These are phyloP conservation scores for Wickerhamomyces sp. DNA, from an alignment of 1,139 yeast species.

Conservation along the genomic window DNA sequence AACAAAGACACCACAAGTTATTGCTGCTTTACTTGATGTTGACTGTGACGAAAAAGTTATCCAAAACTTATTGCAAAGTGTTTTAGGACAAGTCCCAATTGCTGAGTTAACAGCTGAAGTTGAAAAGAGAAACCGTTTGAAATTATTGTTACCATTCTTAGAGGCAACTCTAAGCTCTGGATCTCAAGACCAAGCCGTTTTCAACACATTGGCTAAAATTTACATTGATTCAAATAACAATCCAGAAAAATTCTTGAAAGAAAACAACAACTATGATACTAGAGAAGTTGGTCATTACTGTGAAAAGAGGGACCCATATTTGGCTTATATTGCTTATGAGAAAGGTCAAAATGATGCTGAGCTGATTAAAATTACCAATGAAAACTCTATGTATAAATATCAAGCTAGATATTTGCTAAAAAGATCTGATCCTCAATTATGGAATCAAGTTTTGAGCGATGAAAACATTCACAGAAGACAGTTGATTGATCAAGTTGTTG, in stretches of 20 bases:
- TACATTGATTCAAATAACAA: constrained; percentile 96
- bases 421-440: constrained; percentile 77
- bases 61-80: constrained; percentile 76
- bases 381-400: constrained; percentile 96
- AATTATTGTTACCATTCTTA: constrained; percentile 85
- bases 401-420: constrained; percentile 92
- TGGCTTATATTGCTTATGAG: constrained; percentile 95
- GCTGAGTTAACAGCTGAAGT: constrained; percentile 88
- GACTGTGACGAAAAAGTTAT: constrained; percentile 93
- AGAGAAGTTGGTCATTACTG: constrained; percentile 95
- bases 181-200: constrained; percentile 85
- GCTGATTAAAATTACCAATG: constrained; percentile 86
- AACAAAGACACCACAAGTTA: constrained; percentile 89
- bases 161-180: constrained; percentile 89
- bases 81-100: constrained; percentile 91
- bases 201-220: constrained; percentile 92
- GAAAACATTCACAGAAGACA: constrained; percentile 87
- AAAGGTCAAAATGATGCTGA: constrained; percentile 92
- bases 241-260: constrained; percentile 94
- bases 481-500: constrained; percentile 88
- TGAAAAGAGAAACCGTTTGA: constrained; percentile 92
- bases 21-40: constrained; percentile 93
- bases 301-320: constrained; percentile 97
- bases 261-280: constrained; percentile 85
- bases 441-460: constrained; percentile 72